phyloP scores from a whole-genome alignment of 2,329 filamentous ascomycete genomes.

The Colletotrichum zoysiae region DNA sequence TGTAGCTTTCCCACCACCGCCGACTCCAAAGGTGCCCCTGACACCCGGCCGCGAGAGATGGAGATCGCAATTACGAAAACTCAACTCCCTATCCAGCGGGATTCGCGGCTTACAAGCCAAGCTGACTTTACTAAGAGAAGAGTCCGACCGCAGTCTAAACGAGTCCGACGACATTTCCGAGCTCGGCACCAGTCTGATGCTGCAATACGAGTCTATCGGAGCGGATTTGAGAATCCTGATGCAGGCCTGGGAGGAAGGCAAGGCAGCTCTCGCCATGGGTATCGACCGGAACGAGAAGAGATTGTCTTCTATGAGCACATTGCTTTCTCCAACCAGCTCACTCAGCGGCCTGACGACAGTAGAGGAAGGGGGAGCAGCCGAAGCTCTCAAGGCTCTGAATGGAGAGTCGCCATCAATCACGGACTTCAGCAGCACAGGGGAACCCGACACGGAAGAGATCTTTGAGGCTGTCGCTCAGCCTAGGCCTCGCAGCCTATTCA shows the following conservation, averaged over 20 bases:
- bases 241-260: conserved; percentile 89
- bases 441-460: conserved; percentile 79
- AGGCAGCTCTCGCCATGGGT: conserved; percentile 82
- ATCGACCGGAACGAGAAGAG: conserved; percentile 85
- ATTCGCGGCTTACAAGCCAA: conserved; percentile 95
- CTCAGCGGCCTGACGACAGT: conserved; percentile 77
- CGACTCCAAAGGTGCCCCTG: conserved; percentile 70
- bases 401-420: conserved; percentile 71
- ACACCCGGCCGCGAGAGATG: conserved; percentile 86
- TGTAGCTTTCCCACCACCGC: conserved; percentile 65
- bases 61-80: conserved; percentile 87
- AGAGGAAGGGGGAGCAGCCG: conserved; percentile 60
- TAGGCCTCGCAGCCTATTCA: conserved; percentile 77
- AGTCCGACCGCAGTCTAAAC: conserved; percentile 84
- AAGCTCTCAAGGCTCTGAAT: conserved; percentile 75
- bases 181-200: conserved; percentile 81
- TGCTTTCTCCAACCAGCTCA: conserved; percentile 71
- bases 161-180: conserved; percentile 79
- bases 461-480: conserved; percentile 90
- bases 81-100: conserved; percentile 88
- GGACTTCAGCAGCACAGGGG: conserved; percentile 67
- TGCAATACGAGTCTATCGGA: conserved; percentile 95
- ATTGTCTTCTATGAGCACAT: conserved; percentile 71
- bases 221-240: conserved; percentile 84
- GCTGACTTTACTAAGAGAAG: conserved; percentile 89